These are phyloP conservation scores for Flaveria trinervia DNA, from an alignment of 129 eudicot species.

Conservation along the genomic window DNA sequence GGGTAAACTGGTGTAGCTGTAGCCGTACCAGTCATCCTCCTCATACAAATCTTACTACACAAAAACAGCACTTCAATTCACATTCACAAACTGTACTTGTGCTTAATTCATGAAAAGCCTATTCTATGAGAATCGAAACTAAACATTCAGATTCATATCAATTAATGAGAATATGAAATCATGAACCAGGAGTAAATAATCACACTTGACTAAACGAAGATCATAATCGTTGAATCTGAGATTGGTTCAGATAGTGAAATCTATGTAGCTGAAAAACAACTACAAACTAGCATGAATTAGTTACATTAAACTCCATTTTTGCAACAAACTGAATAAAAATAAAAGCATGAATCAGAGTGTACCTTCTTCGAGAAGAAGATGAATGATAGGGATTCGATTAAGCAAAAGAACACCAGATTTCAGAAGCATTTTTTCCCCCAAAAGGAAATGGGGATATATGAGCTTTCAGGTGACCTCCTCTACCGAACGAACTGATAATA, in stretches of 20 bases:
- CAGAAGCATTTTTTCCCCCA: conserved; percentile 34
- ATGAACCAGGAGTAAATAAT: no score
- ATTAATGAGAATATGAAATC: no score
- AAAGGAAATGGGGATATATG: background rate
- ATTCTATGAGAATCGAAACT: no score
- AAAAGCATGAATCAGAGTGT: conserved; percentile 6
- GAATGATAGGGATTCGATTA: conserved; percentile 26
- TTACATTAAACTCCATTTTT: background rate
- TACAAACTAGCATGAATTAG: conserved; percentile 8
- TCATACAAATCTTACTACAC: conserved; percentile 50
- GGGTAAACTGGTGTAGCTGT: conserved; percentile 47
- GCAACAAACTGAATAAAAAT: background rate
- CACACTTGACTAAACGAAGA: no score
- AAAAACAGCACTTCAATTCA: conserved; percentile 19
- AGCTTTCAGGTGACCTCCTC: conserved; percentile 22
- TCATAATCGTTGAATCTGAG: background rate
- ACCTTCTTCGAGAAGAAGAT: conserved; percentile 25
- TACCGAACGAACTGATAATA: background rate
- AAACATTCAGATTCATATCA: no score
- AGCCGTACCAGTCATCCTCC: conserved; percentile 45
- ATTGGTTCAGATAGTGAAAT: conserved; percentile 1
- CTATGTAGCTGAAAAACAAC: background rate
- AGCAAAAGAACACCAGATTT: conserved; percentile 28
- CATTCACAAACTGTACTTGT: conserved; percentile 2
- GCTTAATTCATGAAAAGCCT: background rate